These are phyloP conservation scores for Phytophthora kernoviae DNA, from an alignment of 352 stramenopile genomes.

Conservation along the genomic window DNA sequence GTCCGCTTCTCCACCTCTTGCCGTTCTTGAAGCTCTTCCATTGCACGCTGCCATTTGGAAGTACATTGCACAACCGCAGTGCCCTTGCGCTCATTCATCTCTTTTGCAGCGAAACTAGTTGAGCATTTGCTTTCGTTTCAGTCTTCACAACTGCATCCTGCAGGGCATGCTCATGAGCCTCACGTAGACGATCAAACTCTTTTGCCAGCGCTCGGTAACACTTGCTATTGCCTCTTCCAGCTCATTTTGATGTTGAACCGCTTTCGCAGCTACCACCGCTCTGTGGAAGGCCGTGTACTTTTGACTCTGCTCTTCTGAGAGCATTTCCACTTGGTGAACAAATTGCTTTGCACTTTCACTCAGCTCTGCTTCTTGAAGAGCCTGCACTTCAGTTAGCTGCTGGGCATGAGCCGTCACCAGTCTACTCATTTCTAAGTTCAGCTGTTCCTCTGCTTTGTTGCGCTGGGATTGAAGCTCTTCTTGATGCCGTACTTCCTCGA, in stretches of 20 bases:
- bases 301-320: constrained; percentile 26
- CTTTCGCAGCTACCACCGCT: constrained; percentile 1
- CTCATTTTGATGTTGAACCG: constrained; percentile 14
- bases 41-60: constrained; percentile 69
- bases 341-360: constrained; percentile 3
- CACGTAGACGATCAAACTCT: constrained; percentile 35
- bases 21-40: constrained; percentile 69
- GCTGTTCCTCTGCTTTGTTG: constrained; percentile 9
- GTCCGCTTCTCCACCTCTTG: constrained; percentile 66
- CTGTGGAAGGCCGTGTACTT: constrained; percentile 6
- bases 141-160: constrained; percentile 34
- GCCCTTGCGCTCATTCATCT: constrained; percentile 67
- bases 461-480: constrained; percentile 18
- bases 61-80: constrained; percentile 67
- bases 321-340: constrained; percentile 8
- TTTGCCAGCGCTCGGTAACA: constrained; percentile 40
- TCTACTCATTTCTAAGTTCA: constrained; percentile 14
- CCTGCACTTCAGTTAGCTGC: constrained; percentile 8
- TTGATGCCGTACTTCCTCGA: constrained; percentile 6
- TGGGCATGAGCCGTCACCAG: constrained; percentile 4
- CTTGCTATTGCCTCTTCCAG: constrained; percentile 35
- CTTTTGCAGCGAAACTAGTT: constrained; percentile 53
- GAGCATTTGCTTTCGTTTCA: constrained; percentile 38
- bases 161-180: constrained; percentile 38
- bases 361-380: constrained; percentile 1